phyloP scores from a whole-genome alignment of 129 eudicot species.

The Tagetes patula region DNA sequence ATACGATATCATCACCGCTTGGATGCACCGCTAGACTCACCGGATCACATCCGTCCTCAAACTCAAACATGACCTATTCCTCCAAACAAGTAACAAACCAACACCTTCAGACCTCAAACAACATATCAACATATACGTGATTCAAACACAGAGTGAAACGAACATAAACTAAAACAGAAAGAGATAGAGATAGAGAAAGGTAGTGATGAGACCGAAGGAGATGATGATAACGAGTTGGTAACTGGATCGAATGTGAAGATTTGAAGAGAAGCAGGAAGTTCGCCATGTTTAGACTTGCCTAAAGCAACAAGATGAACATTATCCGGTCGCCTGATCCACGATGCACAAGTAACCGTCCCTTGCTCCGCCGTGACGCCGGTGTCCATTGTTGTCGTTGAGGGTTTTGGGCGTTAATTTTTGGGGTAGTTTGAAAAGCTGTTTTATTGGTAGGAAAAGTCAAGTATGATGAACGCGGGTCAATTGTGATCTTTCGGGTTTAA shows the following conservation, averaged over 20 bases:
- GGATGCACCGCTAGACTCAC: slow-evolving; percentile 85
- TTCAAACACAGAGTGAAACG: background rate
- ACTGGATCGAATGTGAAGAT: slow-evolving; percentile 66
- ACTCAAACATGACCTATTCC: slow-evolving; percentile 48
- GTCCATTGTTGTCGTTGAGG: slow-evolving; percentile 40
- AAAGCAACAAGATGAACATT: slow-evolving; percentile 71
- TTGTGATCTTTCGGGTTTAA: too few relatives aligned
- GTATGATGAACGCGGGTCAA: too few relatives aligned
- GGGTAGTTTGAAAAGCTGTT: slow-evolving; percentile 14
- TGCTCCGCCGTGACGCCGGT: slow-evolving; percentile 50
- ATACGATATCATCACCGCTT: slow-evolving; percentile 70
- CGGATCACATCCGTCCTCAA: slow-evolving; percentile 73
- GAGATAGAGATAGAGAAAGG: background rate
- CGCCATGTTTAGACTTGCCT: slow-evolving; percentile 45
- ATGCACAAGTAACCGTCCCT: slow-evolving; percentile 69
- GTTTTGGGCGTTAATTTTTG: slow-evolving; percentile 13
- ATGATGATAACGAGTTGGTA: slow-evolving; percentile 59
- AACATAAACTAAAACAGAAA: too few relatives aligned
- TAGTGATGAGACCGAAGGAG: slow-evolving; percentile 56
- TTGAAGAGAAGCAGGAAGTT: slow-evolving; percentile 59
- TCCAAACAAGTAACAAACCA: background rate
- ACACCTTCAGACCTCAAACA: background rate
- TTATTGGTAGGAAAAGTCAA: background rate
- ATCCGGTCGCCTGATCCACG: slow-evolving; percentile 93
- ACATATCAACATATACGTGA: background rate